Conservation (phyloP, 1,139 yeast species). For the Yamadazyma kanchanaburiensis region DNA sequence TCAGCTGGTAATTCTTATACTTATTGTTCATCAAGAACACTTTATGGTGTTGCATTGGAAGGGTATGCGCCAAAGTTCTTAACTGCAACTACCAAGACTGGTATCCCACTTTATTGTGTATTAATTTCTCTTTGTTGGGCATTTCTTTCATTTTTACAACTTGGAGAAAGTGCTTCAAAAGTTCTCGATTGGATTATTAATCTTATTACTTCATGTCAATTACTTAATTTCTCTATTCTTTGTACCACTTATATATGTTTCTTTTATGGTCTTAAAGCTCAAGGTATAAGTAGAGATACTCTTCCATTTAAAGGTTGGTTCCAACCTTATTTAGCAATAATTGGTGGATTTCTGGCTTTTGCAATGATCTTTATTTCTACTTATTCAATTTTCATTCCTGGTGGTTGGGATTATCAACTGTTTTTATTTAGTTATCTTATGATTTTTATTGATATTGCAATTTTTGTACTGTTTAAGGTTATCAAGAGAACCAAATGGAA, state of each 20-base stretch:
- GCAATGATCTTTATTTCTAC: conserved; percentile 64
- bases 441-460: conserved; percentile 58
- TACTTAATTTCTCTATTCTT: conserved; percentile 68
- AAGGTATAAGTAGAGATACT: conserved; percentile 45
- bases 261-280: conserved; percentile 62
- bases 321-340: conserved; percentile 41
- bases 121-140: conserved; percentile 27
- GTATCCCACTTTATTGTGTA: conserved; percentile 33
- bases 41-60: conserved; percentile 42
- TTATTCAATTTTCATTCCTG: conserved; percentile 63
- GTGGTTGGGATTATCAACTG: conserved; percentile 56
- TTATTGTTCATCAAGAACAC: conserved; percentile 44
- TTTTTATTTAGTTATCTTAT: conserved; percentile 68
- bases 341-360: conserved; percentile 27
- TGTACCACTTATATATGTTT: conserved; percentile 57
- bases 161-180: conserved; percentile 37
- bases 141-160: conserved; percentile 49
- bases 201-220: conserved; percentile 59
- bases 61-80: conserved; percentile 53
- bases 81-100: conserved; percentile 32
- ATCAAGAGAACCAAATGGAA: conserved; percentile 50
- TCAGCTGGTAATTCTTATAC: conserved; percentile 49
- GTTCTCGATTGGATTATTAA: conserved; percentile 70
- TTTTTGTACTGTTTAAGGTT: conserved; percentile 57
- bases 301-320: conserved; percentile 51